These are phyloP conservation scores for Theobroma cacao DNA, from an alignment of 345 rosid species.

Conservation along the genomic window DNA sequence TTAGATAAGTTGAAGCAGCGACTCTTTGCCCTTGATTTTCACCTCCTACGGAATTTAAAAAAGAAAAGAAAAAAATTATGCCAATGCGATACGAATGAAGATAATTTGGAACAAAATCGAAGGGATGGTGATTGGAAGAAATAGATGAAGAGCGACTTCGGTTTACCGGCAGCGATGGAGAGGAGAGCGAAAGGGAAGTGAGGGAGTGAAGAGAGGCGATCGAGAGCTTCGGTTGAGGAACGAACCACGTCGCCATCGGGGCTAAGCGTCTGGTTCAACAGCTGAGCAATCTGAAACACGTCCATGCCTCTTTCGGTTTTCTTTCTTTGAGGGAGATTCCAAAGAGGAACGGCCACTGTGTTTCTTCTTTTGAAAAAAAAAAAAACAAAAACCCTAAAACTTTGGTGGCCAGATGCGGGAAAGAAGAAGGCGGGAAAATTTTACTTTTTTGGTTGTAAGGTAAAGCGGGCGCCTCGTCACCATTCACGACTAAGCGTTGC, in stretches of 20 bases:
- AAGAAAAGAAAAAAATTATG: background rate
- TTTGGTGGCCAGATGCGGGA: constrained; percentile 22
- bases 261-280: constrained; percentile 62
- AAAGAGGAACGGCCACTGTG: background rate
- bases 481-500: no score
- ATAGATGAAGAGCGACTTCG: background rate
- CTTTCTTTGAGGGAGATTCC: background rate
- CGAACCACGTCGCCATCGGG: constrained; percentile 49
- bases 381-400: constrained; percentile 29
- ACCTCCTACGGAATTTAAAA: constrained; percentile 38
- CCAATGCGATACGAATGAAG: background rate
- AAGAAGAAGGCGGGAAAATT: constrained; percentile 36
- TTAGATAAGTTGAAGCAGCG: constrained; percentile 78
- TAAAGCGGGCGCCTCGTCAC: no score
- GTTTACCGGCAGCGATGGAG: constrained; percentile 56
- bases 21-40: constrained; percentile 56
- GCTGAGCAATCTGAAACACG: constrained; percentile 40
- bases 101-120: background rate
- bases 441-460: background rate
- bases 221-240: constrained; percentile 59
- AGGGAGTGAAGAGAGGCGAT: constrained; percentile 57
- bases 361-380: background rate
- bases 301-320: constrained; percentile 29
- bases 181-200: constrained; percentile 73
- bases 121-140: background rate